phyloP scores from a whole-genome alignment of 352 stramenopile genomes.

The Globisporangium lucens region DNA sequence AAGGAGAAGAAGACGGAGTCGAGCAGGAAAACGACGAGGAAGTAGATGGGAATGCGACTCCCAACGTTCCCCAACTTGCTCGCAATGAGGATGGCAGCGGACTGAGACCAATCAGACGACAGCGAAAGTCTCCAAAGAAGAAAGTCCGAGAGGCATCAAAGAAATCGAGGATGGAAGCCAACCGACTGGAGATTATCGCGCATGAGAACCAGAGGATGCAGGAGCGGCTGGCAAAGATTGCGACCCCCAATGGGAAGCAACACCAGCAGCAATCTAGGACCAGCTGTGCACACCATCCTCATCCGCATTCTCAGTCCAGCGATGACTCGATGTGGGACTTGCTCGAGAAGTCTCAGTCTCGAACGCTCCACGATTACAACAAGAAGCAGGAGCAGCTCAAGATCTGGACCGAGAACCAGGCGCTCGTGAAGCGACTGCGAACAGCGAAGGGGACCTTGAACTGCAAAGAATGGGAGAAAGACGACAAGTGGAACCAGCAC shows the following conservation, averaged over 20 bases:
- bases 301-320: conserved; percentile 15
- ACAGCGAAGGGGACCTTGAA: conserved; percentile 65
- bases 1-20: background rate
- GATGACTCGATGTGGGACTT: background rate
- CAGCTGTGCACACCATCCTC: background rate
- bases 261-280: conserved; percentile 1
- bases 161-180: conserved; percentile 23
- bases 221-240: conserved; percentile 23
- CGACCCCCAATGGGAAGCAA: background rate
- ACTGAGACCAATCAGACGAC: conserved; percentile 14
- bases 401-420: conserved; percentile 76
- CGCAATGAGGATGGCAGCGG: background rate
- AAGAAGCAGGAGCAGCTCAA: conserved; percentile 65
- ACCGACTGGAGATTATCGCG: conserved; percentile 19
- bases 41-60: background rate
- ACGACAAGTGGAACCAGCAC: conserved; percentile 69
- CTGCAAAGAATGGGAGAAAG: conserved; percentile 68
- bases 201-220: conserved; percentile 29
- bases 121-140: conserved; percentile 13
- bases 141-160: conserved; percentile 19
- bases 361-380: conserved; percentile 43
- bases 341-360: background rate
- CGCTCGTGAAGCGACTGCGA: conserved; percentile 55
- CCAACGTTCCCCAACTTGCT: background rate
- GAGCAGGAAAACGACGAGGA: conserved; percentile 10